Evolutionary conservation across 331 rosid genomes (phyloP).

Genomic region (Phaseolus coccineus): DNA sequence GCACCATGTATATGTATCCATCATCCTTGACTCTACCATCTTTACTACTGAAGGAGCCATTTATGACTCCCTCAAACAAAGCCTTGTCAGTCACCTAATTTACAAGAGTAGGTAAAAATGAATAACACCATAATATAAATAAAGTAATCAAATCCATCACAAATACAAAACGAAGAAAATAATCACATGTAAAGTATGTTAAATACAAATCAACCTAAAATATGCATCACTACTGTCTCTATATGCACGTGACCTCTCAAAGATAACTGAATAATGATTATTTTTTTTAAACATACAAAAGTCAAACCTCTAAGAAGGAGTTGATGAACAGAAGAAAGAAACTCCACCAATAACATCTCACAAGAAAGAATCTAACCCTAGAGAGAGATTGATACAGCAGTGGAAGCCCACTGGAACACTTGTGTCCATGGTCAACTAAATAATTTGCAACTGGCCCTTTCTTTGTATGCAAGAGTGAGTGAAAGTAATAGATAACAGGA

Average conservation of each 20-base stretch:
- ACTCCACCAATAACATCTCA: background rate
- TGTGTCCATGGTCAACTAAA: too few species aligned
- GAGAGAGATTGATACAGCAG: background rate
- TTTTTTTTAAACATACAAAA: background rate
- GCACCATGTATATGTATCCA: constrained; percentile 87
- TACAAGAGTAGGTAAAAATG: constrained; percentile 15
- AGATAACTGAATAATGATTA: background rate
- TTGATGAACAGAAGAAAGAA: background rate
- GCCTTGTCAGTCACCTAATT: constrained; percentile 82
- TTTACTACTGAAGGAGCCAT: constrained; percentile 68
- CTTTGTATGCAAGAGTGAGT: too few species aligned
- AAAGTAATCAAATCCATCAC: constrained; percentile 6
- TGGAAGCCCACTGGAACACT: background rate
- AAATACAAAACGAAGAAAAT: background rate
- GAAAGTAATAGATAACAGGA: too few species aligned
- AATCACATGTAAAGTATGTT: background rate
- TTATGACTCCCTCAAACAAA: constrained; percentile 72
- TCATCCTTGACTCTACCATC: constrained; percentile 87
- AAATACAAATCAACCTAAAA: background rate
- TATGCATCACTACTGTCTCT: background rate
- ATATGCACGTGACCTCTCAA: background rate
- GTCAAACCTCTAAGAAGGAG: background rate
- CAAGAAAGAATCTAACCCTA: background rate
- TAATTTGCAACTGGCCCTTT: too few species aligned
- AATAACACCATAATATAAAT: constrained; percentile 22